Percentiles rank a stretch among this genome's conserved stretches.
Evolutionary conservation across 441 rosid species (phyloP).

Genomic region (Corymbia citriodora): DNA sequence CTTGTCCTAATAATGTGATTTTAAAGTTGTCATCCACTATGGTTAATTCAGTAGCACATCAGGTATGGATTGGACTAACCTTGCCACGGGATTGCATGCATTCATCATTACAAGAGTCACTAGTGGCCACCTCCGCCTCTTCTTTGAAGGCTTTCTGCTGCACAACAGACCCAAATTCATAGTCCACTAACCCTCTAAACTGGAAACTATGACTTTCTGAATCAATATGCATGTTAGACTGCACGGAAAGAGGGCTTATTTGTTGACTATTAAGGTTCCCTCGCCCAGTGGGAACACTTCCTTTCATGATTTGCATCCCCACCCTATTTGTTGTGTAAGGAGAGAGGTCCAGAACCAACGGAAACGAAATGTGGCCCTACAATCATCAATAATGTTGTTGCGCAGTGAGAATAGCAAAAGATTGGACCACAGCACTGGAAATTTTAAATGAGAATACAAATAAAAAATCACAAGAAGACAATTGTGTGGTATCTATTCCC

Average conservation of each 20-base stretch:
- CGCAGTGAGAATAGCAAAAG: background rate
- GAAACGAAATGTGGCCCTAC: constrained; percentile 76
- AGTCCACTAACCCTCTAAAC: constrained; percentile 12
- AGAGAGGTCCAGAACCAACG: constrained; percentile 57
- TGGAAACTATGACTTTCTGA: constrained; percentile 5
- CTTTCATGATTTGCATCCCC: constrained; percentile 30
- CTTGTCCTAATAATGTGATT: background rate
- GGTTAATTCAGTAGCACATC: background rate
- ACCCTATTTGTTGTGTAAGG: constrained; percentile 33
- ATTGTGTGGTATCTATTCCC: background rate
- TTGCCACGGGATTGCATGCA: constrained; percentile 15
- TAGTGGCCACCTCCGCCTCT: constrained; percentile 10
- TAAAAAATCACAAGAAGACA: background rate
- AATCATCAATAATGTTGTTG: constrained; percentile 9
- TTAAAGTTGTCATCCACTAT: background rate
- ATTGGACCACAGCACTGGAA: background rate
- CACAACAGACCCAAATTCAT: constrained; percentile 14
- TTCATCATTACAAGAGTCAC: background rate
- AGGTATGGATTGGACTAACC: constrained; percentile 23
- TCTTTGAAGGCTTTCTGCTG: constrained; percentile 1
- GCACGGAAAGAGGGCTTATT: constrained; percentile 12
- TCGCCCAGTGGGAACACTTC: constrained; percentile 12
- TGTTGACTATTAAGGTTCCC: constrained; percentile 24
- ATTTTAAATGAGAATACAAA: background rate
- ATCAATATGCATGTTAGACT: constrained; percentile 14